Base-by-base conservation (phyloP, 331 rosid genomes). In the Rosa hybrid region DNA sequence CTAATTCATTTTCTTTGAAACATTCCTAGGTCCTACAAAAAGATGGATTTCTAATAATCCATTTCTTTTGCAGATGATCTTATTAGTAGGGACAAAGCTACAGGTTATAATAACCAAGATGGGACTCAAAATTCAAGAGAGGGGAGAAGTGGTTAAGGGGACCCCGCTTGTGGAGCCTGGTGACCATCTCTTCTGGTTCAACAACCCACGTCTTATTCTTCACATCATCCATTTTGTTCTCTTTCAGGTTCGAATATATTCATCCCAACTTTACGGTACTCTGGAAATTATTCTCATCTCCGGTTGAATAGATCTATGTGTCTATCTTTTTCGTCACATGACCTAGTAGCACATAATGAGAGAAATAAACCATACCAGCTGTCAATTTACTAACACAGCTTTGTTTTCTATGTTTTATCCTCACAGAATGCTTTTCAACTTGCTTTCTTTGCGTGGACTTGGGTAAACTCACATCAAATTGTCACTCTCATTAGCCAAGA, bases 401-500 rank as follows among this genome's bases (percentile, higher is more conserved):
- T 34, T 56, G 4, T 48, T 50, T 62, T 62, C 68, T 16, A 4
- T 42, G 4, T 12, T 51, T 16, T 75, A 12, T 4, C 50, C 12
- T 54, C 25, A 17, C 80, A 83, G 86, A 83, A 83, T 74, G 86
- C 86, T n/a, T 83, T 83, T 49, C 83, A 79, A 51, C 86, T 83
- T 78, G 83, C 86, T 39, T 83, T 83, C 82, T 74, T 83, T 17
- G 86, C 86, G 46, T 83, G 86, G 86, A 83, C 86, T 78, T 78
- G 74, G 86, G 86, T 78, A 59, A 76, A 12, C 34, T 44, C 63
- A 30, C 12, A 46, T 77, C 8, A 42, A 53, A 69, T 42, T 69
- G 1, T 16, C 57, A 9, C 20, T 5, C 18, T 62, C 57, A 46
- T 46, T 71, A 2, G 21, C 21, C 23, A 46, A 21, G 6, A 44